phyloP scores from a whole-genome alignment of 139 green algal species.

The Raphidocelis subcapitata region DNA sequence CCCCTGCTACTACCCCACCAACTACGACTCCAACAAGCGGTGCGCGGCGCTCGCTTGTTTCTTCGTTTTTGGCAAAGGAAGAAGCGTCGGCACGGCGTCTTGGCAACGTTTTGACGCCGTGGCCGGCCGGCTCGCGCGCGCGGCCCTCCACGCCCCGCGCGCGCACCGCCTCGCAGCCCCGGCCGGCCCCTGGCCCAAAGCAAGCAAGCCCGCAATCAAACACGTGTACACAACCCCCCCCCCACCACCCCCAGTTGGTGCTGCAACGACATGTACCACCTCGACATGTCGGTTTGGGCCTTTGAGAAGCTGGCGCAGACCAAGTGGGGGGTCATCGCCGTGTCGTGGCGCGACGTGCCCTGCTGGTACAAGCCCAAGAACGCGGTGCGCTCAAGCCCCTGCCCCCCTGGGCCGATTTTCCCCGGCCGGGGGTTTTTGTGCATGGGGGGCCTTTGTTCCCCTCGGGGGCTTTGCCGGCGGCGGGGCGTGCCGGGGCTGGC shows the following conservation, averaged over 20 bases:
- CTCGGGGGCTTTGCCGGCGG: too few relatives aligned
- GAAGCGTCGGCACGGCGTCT: not conserved
- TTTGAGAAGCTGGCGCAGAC: slow-evolving; percentile 40
- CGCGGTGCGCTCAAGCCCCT: too few relatives aligned
- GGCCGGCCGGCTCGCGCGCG: not conserved
- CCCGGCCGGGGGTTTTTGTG: too few relatives aligned
- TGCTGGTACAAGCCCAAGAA: slow-evolving; percentile 25
- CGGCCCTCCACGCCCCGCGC: too few relatives aligned
- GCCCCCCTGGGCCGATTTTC: too few relatives aligned
- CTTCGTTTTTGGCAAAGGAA: not conserved
- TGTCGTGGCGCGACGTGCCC: slow-evolving; percentile 25
- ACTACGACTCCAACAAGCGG: slow-evolving; percentile 32
- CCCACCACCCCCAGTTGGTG: slow-evolving; percentile 32
- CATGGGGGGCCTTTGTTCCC: too few relatives aligned
- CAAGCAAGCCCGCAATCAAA: too few relatives aligned
- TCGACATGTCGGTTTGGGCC: slow-evolving; percentile 14
- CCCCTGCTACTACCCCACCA: slow-evolving; percentile 31
- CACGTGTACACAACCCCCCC: too few relatives aligned
- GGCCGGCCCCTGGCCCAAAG: too few relatives aligned
- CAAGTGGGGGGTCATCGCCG: slow-evolving; percentile 38
- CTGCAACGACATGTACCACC: slow-evolving; percentile 39
- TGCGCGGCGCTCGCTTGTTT: not conserved
- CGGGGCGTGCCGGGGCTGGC: too few relatives aligned
- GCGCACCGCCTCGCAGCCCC: too few relatives aligned
- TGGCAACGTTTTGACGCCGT: not conserved